Base-by-base conservation (phyloP, 2,329 filamentous ascomycete species). In the Ilyonectria robusta region DNA sequence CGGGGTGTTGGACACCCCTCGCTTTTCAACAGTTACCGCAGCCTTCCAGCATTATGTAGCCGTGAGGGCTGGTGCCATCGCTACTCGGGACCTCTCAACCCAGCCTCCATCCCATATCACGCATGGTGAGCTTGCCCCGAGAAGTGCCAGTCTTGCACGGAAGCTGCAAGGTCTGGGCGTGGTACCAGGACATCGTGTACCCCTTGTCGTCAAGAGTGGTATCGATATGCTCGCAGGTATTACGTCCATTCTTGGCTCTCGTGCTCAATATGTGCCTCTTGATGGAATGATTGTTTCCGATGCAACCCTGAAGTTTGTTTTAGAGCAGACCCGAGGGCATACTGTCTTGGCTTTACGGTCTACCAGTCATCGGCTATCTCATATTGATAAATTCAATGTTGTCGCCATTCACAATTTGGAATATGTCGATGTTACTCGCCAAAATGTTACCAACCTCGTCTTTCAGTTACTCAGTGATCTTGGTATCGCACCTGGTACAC, bases 231-330 rank as follows among this genome's bases (percentile, higher is more conserved):
- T 89, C 3, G 82, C 88, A 46, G 87, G 85, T 26, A 88, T 89
- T 47, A 77, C 88, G 42, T 87, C 86, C 1, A 79, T 89, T 13
- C 75, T 90, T 19, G 86, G 86, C 47, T 84, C 84, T 48, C 87
- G 87, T 13, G 88, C 84, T 23, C 87, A 90, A 66, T 90, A 90
- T 72, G 84, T 89, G 7, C 88, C 88, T 3, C 81, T 90, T 1
- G 88, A 90, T 67, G 87, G 87, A n/a, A 84, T 85, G 6, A 82
- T 87, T 19, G 84, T 86, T 13, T 80, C 85, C 0, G 84, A 86
- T 47, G 80, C 80, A 35, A 84, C 84, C 1, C 78, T 89, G 5
- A 77, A 78, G 11, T 84, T 87, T 67, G 86, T 88, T 46, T 79
- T 89, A 54, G 73, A 79, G 13, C 82, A 89, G 69, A 84, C 85